Base-by-base conservation (phyloP, 1,284 basidiomycete genomes). In the Heterobasidion occidentale region DNA sequence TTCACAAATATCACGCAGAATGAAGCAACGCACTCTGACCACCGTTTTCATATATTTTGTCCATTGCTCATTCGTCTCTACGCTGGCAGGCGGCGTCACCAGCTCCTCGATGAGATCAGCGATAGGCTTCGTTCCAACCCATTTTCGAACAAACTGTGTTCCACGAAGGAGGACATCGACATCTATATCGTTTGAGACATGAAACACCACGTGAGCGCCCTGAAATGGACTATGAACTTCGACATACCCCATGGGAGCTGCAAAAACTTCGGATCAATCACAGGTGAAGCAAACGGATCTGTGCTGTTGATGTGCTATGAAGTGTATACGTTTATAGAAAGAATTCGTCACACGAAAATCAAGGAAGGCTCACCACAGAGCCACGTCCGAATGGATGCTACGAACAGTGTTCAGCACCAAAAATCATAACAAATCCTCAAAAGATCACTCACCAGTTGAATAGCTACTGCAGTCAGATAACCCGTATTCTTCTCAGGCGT, bases 241-340 rank as follows among this genome's bases (percentile, higher is more conserved):
- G 27, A 27, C 56, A 48, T 34, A 51, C 36, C 46, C 60, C 59
- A 48, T 11, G n/a, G 17, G 9, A 48, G 27, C 46, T 20, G 52
- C 58, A 54, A 44, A 44, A 38, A 61, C 36, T 34, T 60, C 56
- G 56, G 60, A 20, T 61, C 59, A 15, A 61, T 60, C 19, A 56
- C 15, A 9, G 60, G 59, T 15, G 51, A 45, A 14, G 54, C 56
- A 11, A 52, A 51, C 19, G 55, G 53, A 45, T 54, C 53, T 19
- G 60, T 60, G 20, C 51, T 58, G 36, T 61, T 60, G 56, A 61
- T 60, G 20, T 61, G 60, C 60, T 61, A 27, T 27, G 27, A 27
- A 27, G 27, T 5, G 27, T 5, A 27, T 5, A 27, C 27, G 3
- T 27, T 6, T 1, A 27, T 27, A 4, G 6, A 27, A 27, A 27